A percentile compares a stretch with the other conserved stretches of the same genome.
Evolutionary conservation across 1,284 basidiomycete species (phyloP).

Genomic region (Cryptococcus deneoformans): DNA sequence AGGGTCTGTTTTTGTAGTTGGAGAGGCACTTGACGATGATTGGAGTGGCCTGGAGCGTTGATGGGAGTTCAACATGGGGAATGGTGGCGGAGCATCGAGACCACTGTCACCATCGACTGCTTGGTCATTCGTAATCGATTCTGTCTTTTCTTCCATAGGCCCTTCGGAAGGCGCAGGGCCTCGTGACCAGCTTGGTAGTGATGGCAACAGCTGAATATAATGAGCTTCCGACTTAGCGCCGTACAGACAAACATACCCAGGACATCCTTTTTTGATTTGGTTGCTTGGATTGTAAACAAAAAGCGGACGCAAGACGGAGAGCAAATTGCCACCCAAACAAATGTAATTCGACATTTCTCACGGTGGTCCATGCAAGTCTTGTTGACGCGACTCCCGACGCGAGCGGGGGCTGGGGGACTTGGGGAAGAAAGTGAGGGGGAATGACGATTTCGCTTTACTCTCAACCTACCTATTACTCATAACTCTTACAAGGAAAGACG

Average conservation of each 20-base stretch:
- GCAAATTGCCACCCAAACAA: slow-evolving; percentile 5
- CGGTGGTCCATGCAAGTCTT: not conserved
- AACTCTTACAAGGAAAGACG: not conserved
- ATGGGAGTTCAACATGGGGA: slow-evolving; percentile 74
- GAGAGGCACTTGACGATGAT: slow-evolving; percentile 23
- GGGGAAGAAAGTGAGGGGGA: no score
- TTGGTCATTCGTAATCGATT: not conserved
- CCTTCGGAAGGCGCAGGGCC: slow-evolving; percentile 4
- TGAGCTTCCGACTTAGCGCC: not conserved
- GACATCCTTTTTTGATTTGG: slow-evolving; percentile 15
- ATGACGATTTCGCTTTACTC: no score
- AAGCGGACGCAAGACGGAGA: not conserved
- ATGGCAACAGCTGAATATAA: slow-evolving; percentile 10
- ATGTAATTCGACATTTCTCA: slow-evolving; percentile 3
- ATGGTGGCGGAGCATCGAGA: slow-evolving; percentile 68
- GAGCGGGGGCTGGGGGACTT: not conserved
- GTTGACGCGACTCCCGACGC: slow-evolving; percentile 1
- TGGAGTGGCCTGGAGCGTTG: slow-evolving; percentile 61
- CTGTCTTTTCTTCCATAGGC: slow-evolving; percentile 28
- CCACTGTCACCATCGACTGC: slow-evolving; percentile 56
- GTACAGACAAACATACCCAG: slow-evolving; percentile 21
- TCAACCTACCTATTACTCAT: no score
- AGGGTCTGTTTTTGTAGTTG: slow-evolving; percentile 17
- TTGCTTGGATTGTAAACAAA: not conserved
- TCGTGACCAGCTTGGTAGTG: slow-evolving; percentile 27